Conservation (phyloP, 2,329 filamentous ascomycete genomes). For the Phialophora macrospora region DNA sequence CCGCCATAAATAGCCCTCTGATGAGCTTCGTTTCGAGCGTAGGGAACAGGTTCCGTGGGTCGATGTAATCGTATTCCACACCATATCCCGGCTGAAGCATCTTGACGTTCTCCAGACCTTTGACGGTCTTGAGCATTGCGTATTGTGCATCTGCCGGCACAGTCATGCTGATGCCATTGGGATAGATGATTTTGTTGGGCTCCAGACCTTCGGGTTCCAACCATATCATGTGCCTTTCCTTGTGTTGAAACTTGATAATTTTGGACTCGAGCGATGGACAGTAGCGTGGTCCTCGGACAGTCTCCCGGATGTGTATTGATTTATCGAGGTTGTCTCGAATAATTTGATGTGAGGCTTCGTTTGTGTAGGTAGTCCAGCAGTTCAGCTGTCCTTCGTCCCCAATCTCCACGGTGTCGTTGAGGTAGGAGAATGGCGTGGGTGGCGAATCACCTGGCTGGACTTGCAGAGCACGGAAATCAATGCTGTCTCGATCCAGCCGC, state of each 20-base stretch:
- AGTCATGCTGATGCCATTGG: constrained; percentile 97
- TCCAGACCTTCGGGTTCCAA: constrained; percentile 95
- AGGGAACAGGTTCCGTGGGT: constrained; percentile 83
- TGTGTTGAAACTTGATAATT: constrained; percentile 82
- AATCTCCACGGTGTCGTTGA: constrained; percentile 78
- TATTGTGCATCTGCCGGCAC: constrained; percentile 87
- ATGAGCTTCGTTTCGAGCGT: constrained; percentile 95
- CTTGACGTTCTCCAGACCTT: constrained; percentile 82
- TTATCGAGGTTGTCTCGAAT: constrained; percentile 91
- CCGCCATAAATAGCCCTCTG: constrained; percentile 83
- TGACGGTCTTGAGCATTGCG: constrained; percentile 80
- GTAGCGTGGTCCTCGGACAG: constrained; percentile 90
- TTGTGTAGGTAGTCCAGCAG: constrained; percentile 90
- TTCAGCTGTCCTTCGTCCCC: constrained; percentile 71
- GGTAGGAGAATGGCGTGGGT: constrained; percentile 86
- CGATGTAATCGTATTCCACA: constrained; percentile 98
- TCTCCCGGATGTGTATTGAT: constrained; percentile 93
- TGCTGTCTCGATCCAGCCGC: constrained; percentile 77
- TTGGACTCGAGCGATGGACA: constrained; percentile 96
- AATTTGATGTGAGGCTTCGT: constrained; percentile 78
- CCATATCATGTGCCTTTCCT: constrained; percentile 87
- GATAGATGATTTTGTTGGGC: constrained; percentile 82
- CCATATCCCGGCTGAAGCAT: constrained; percentile 97
- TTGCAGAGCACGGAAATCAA: constrained; percentile 75
- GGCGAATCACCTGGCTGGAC: constrained; percentile 81